phyloP scores from a whole-genome alignment of 306 rosid species.

The Luffa acutangula region DNA sequence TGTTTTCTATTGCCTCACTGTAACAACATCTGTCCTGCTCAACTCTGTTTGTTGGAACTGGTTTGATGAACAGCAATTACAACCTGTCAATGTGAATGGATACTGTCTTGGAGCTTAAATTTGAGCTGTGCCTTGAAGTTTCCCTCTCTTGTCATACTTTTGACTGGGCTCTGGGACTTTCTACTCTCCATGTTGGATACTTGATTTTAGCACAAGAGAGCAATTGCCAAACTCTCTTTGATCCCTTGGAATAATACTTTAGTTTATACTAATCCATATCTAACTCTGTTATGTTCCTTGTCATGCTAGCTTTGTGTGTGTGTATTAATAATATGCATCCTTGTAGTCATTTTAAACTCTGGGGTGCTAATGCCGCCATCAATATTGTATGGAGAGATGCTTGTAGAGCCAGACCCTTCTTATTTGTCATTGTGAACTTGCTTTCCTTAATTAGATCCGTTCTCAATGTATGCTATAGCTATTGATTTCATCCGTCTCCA shows the following conservation, averaged over 20 bases:
- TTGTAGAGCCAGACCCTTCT: not conserved
- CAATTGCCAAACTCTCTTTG: not conserved
- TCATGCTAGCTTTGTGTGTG: not conserved
- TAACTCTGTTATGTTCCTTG: not conserved
- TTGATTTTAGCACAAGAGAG: not conserved
- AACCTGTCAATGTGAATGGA: not conserved
- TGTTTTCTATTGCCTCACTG: not conserved
- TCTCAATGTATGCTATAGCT: not conserved
- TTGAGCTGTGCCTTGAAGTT: not conserved
- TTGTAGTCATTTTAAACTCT: not conserved
- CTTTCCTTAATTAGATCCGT: not conserved
- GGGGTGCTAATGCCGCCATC: not conserved
- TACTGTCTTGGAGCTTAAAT: not conserved
- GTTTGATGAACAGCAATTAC: not conserved
- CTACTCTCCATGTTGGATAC: not conserved
- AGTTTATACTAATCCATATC: not conserved
- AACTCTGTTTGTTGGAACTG: not conserved
- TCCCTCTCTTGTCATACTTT: not conserved
- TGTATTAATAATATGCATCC: not conserved
- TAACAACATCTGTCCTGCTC: not conserved
- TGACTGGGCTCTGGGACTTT: not conserved
- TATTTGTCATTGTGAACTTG: not conserved
- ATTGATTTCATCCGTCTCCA: not conserved
- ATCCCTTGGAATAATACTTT: not conserved
- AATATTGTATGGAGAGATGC: not conserved